Evolutionary conservation across 1,139 yeast genomes (phyloP).

Genomic region (Geotrichum klebahnii): DNA sequence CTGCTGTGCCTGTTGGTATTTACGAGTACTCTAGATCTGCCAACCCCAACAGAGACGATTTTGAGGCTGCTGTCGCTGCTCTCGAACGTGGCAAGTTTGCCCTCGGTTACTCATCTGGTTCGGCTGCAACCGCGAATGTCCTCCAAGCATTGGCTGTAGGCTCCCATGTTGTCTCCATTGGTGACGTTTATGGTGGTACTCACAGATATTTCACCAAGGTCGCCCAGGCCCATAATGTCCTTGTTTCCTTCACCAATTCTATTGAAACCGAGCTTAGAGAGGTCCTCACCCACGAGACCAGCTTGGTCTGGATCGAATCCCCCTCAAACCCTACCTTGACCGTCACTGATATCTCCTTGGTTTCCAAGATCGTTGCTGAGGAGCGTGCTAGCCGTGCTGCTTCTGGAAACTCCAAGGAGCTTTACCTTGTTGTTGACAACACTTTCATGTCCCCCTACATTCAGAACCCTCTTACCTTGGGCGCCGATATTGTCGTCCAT

Average conservation of each 20-base stretch:
- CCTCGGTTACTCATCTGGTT: constrained; percentile 78
- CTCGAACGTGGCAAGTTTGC: constrained; percentile 76
- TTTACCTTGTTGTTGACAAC: constrained; percentile 79
- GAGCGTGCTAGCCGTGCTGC: constrained; percentile 43
- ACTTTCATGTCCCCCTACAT: constrained; percentile 92
- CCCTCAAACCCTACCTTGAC: constrained; percentile 85
- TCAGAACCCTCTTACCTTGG: constrained; percentile 75
- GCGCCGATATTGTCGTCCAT: constrained; percentile 85
- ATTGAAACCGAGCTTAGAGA: constrained; percentile 56
- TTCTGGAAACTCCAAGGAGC: constrained; percentile 43
- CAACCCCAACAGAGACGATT: constrained; percentile 82
- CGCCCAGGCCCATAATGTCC: constrained; percentile 74
- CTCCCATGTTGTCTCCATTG: constrained; percentile 73
- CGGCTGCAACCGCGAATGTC: constrained; percentile 78
- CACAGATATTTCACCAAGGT: constrained; percentile 88
- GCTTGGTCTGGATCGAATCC: constrained; percentile 82
- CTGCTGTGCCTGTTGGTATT: constrained; percentile 70
- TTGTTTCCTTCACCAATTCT: constrained; percentile 63
- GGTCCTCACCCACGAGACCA: constrained; percentile 57
- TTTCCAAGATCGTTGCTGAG: constrained; percentile 49
- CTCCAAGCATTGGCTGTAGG: constrained; percentile 70
- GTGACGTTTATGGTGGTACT: constrained; percentile 91
- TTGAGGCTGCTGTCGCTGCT: constrained; percentile 76
- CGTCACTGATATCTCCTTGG: constrained; percentile 65
- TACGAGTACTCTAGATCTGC: constrained; percentile 86